These are phyloP conservation scores for Drechslerella dactyloides DNA, from an alignment of 2,329 filamentous ascomycete genomes.

Conservation along the genomic window DNA sequence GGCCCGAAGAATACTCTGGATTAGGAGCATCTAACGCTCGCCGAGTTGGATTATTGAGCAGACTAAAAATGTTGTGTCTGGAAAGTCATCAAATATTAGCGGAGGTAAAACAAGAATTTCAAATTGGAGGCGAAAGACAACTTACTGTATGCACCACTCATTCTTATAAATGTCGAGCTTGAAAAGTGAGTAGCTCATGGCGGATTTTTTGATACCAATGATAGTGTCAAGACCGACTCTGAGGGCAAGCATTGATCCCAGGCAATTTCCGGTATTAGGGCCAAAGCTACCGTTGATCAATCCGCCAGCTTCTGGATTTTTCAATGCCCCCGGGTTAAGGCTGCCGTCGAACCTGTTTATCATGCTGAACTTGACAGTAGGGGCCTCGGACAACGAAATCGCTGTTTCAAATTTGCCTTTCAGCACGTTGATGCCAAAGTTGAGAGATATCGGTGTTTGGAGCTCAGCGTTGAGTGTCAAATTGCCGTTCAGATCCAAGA, in stretches of 20 bases:
- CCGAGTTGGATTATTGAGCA: conserved; percentile 21
- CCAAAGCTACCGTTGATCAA: conserved; percentile 29
- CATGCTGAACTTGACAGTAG: conserved; percentile 28
- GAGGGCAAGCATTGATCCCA: conserved; percentile 31
- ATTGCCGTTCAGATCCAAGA: conserved; percentile 39
- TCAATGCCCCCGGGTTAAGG: conserved; percentile 13
- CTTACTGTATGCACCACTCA: conserved; percentile 47
- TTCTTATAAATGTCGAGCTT: conserved; percentile 37
- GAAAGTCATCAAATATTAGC: background rate
- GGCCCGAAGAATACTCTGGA: conserved; percentile 24
- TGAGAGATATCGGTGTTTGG: conserved; percentile 33
- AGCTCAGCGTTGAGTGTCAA: conserved; percentile 33
- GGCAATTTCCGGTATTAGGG: conserved; percentile 25
- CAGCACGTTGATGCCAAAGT: conserved; percentile 48
- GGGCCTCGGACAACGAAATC: conserved; percentile 27
- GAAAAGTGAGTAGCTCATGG: conserved; percentile 24
- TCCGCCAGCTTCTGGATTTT: conserved; percentile 3
- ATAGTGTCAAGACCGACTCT: conserved; percentile 39
- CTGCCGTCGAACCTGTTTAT: conserved; percentile 19
- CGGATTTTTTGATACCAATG: conserved; percentile 31
- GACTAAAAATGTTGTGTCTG: conserved; percentile 21
- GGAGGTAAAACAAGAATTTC: background rate
- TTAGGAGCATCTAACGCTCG: conserved; percentile 13
- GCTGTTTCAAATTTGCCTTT: conserved; percentile 33
- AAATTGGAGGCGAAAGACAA: background rate